These are phyloP conservation scores for Silybum marianum DNA, from an alignment of 129 eudicot species.

Conservation along the genomic window DNA sequence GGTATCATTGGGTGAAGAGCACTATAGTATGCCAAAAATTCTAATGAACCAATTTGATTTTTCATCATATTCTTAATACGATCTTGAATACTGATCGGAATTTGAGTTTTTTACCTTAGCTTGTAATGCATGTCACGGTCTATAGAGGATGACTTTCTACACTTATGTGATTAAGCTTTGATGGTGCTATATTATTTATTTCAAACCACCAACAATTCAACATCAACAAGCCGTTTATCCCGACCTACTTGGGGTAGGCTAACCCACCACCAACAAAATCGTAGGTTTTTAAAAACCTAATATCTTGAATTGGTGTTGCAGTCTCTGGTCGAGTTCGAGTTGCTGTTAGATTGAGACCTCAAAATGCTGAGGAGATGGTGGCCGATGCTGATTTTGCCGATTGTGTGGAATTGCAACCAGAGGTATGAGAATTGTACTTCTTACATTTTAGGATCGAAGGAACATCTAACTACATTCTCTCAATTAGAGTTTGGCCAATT, in stretches of 20 bases:
- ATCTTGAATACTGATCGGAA: neutral
- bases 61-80: neutral
- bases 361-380: slow-evolving; percentile 86
- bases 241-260: slow-evolving; percentile 4
- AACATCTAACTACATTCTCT: neutral
- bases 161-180: neutral
- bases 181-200: neutral
- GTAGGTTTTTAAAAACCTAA: neutral
- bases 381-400: slow-evolving; percentile 99
- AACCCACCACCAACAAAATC: slow-evolving; percentile 1
- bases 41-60: neutral
- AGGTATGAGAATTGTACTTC: slow-evolving; percentile 48
- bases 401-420: slow-evolving; percentile 97
- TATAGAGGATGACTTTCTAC: neutral
- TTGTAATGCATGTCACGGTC: slow-evolving; percentile 2
- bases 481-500: neutral
- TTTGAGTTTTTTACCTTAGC: neutral
- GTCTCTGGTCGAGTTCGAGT: slow-evolving; percentile 97
- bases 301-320: slow-evolving; percentile 26
- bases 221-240: neutral
- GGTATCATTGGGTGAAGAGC: neutral
- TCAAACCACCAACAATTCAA: neutral
- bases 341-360: slow-evolving; percentile 98
- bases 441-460: slow-evolving; percentile 17
- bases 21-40: neutral